phyloP scores from a whole-genome alignment of 2,329 filamentous ascomycete species.

The Stemphylium lycopersici region DNA sequence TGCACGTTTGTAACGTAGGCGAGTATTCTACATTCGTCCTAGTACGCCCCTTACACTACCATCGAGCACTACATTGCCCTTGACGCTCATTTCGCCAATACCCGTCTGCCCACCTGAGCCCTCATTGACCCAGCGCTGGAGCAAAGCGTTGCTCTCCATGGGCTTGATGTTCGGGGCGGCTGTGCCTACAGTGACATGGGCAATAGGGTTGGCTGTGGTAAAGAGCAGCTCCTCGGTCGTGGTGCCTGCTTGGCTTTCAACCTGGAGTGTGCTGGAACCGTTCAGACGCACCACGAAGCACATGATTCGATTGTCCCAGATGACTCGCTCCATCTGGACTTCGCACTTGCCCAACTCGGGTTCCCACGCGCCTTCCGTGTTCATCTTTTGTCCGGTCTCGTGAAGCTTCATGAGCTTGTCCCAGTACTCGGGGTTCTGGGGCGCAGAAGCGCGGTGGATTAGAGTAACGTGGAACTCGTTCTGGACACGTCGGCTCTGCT shows the following conservation, averaged over 20 bases:
- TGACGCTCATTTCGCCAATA: slow-evolving; percentile 61
- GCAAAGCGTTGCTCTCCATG: slow-evolving; percentile 88
- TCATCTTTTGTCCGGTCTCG: slow-evolving; percentile 34
- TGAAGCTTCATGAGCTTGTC: slow-evolving; percentile 70
- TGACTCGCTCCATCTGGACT: slow-evolving; percentile 68
- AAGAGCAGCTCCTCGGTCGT: slow-evolving; percentile 57
- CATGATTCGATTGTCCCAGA: slow-evolving; percentile 90
- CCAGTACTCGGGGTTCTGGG: slow-evolving; percentile 74
- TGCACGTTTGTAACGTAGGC: neutral
- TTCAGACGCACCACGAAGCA: slow-evolving; percentile 76
- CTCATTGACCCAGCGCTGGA: slow-evolving; percentile 74
- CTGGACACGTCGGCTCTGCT: slow-evolving; percentile 77
- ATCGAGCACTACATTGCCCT: slow-evolving; percentile 61
- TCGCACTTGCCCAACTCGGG: slow-evolving; percentile 68
- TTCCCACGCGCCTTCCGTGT: slow-evolving; percentile 50
- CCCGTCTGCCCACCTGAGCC: slow-evolving; percentile 60
- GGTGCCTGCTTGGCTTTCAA: slow-evolving; percentile 23
- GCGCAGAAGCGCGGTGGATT: slow-evolving; percentile 74
- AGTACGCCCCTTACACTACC: slow-evolving; percentile 59
- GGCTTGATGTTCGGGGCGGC: slow-evolving; percentile 77
- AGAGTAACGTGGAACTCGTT: slow-evolving; percentile 91
- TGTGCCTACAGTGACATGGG: slow-evolving; percentile 92
- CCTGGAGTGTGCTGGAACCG: slow-evolving; percentile 32
- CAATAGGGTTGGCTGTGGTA: slow-evolving; percentile 74
- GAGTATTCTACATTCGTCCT: slow-evolving; percentile 30